A percentile compares a stretch with the other conserved stretches of the same genome.
Conservation (phyloP, 2,329 filamentous ascomycete genomes). For the Nemania serpens region DNA sequence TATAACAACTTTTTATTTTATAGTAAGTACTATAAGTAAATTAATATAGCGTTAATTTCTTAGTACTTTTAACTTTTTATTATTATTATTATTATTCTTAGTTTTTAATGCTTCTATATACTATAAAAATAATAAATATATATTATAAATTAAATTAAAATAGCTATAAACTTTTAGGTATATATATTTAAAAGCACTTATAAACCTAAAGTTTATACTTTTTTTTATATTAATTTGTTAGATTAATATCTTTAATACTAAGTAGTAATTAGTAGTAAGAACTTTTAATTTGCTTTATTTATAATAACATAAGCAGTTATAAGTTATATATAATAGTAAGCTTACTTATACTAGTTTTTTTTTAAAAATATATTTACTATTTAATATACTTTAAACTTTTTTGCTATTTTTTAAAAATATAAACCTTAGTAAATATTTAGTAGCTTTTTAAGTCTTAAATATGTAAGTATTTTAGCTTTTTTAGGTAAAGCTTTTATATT, state of each 20-base stretch:
- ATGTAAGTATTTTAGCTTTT: neutral
- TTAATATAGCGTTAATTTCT: neutral
- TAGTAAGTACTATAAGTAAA: neutral
- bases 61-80: neutral
- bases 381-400: neutral
- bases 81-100: neutral
- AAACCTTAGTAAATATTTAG: neutral
- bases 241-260: neutral
- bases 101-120: neutral
- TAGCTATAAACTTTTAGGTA: neutral
- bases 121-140: neutral
- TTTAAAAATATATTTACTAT: neutral
- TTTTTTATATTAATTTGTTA: neutral
- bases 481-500: neutral
- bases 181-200: neutral
- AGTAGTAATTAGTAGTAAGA: neutral
- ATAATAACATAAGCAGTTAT: neutral
- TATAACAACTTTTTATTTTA: neutral
- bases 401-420: neutral
- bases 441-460: neutral
- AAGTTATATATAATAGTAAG: neutral
- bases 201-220: neutral
- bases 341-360: neutral
- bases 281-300: neutral
- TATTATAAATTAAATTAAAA: neutral